Evolutionary conservation across 2,329 filamentous ascomycete species (phyloP).

Genomic region (Exophiala aquamarina): DNA sequence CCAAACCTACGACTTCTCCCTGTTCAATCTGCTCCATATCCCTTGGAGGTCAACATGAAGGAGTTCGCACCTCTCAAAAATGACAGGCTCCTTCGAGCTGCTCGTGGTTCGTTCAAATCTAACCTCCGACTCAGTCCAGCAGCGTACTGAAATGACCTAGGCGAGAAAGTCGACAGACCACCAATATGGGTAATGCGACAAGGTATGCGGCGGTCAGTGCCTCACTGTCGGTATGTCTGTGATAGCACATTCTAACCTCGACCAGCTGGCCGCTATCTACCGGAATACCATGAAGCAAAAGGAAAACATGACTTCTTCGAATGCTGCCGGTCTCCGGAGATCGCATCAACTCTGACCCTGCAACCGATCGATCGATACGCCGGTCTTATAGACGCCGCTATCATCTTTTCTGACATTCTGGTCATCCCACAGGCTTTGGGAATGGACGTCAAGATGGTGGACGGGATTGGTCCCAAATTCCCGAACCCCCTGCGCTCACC

Average conservation of each 20-base stretch:
- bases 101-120: conserved; percentile 63
- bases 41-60: no score
- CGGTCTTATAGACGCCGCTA: conserved; percentile 86
- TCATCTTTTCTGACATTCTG: conserved; percentile 98
- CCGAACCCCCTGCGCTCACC: conserved; percentile 78
- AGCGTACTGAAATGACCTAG: conserved; percentile 36
- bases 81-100: conserved; percentile 85
- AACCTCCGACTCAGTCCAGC: no score
- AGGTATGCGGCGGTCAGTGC: conserved; percentile 57
- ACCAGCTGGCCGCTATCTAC: conserved; percentile 89
- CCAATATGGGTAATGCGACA: conserved; percentile 99
- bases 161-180: conserved; percentile 85
- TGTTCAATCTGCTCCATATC: no score
- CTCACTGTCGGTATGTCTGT: conserved; percentile 1
- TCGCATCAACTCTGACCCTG: conserved; percentile 88
- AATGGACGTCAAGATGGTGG: conserved; percentile 98
- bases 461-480: conserved; percentile 95
- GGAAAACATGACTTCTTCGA: conserved; percentile 91
- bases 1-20: no score
- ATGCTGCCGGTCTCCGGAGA: conserved; percentile 90
- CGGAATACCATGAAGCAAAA: conserved; percentile 96
- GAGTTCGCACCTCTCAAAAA: conserved; percentile 86
- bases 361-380: conserved; percentile 91
- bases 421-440: conserved; percentile 98
- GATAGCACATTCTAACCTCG: neutral